A percentile compares a stretch with the other conserved stretches of the same genome.
Conservation (phyloP, 2,329 filamentous ascomycete species). For the Colletotrichum spinosum region DNA sequence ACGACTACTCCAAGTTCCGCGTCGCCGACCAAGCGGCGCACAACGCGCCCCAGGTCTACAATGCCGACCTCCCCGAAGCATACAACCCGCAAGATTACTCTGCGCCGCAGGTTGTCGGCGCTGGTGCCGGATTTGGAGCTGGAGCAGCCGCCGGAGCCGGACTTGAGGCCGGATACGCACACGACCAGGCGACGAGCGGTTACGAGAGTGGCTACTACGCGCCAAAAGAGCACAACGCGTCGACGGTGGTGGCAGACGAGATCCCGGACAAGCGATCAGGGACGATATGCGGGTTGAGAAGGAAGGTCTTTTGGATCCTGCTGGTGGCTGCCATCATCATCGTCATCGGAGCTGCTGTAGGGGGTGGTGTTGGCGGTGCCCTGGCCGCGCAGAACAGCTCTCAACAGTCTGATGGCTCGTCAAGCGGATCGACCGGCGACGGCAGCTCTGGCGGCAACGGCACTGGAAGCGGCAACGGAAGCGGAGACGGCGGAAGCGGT, state of each 20-base stretch:
- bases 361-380: slow-evolving; percentile 30
- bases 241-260: slow-evolving; percentile 7
- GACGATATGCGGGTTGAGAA: slow-evolving; percentile 30
- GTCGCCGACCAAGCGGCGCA: slow-evolving; percentile 11
- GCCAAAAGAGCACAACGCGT: slow-evolving; percentile 6
- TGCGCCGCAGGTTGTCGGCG: slow-evolving; percentile 17
- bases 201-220: slow-evolving; percentile 17
- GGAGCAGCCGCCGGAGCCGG: background rate
- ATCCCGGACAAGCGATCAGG: background rate
- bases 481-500: background rate
- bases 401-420: slow-evolving; percentile 12
- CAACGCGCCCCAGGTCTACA: slow-evolving; percentile 20
- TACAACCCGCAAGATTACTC: slow-evolving; percentile 14
- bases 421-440: slow-evolving; percentile 1
- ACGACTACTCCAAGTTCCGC: slow-evolving; percentile 15
- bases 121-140: background rate
- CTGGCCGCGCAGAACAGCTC: slow-evolving; percentile 20
- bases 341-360: slow-evolving; percentile 27
- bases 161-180: background rate
- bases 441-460: background rate
- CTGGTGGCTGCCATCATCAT: slow-evolving; percentile 14
- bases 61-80: slow-evolving; percentile 20
- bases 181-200: background rate
- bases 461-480: background rate
- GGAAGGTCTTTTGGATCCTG: slow-evolving; percentile 35